These are phyloP conservation scores for Nannochloris sp. DNA, from an alignment of 139 green algal genomes.

Conservation along the genomic window DNA sequence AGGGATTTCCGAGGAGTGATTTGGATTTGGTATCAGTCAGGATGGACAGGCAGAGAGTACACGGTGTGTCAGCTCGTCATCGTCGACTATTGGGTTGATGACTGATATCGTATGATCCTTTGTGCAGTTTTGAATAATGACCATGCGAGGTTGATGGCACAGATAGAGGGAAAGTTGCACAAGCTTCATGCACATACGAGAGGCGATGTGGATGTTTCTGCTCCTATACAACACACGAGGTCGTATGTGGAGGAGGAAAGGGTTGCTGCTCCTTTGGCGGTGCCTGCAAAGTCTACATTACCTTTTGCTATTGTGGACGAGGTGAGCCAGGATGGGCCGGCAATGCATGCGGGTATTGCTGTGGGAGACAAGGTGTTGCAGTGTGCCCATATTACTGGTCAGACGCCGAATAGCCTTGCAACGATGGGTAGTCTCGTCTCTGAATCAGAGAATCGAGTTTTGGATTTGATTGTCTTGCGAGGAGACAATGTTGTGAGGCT, in stretches of 20 bases:
- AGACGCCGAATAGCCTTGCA: constrained; percentile 18
- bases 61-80: constrained; percentile 17
- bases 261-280: background rate
- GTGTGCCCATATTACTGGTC: constrained; percentile 36
- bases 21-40: constrained; percentile 61
- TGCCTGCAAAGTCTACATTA: background rate
- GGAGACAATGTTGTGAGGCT: constrained; percentile 31
- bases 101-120: background rate
- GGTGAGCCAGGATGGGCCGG: constrained; percentile 47
- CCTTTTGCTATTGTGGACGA: constrained; percentile 78
- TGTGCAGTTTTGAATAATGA: constrained; percentile 64
- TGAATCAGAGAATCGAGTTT: constrained; percentile 27
- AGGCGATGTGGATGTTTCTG: constrained; percentile 8
- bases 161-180: constrained; percentile 52
- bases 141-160: constrained; percentile 52
- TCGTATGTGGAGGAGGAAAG: background rate
- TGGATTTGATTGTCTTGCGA: constrained; percentile 52
- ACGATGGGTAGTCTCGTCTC: constrained; percentile 26
- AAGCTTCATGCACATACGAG: constrained; percentile 39
- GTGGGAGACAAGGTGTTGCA: constrained; percentile 50
- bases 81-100: background rate
- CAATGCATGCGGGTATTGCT: constrained; percentile 45
- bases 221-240: background rate
- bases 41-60: constrained; percentile 49
- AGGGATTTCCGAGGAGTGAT: constrained; percentile 72